Conservation (phyloP, 2,329 filamentous ascomycete species). For the Aspergillus ochraceoroseus region DNA sequence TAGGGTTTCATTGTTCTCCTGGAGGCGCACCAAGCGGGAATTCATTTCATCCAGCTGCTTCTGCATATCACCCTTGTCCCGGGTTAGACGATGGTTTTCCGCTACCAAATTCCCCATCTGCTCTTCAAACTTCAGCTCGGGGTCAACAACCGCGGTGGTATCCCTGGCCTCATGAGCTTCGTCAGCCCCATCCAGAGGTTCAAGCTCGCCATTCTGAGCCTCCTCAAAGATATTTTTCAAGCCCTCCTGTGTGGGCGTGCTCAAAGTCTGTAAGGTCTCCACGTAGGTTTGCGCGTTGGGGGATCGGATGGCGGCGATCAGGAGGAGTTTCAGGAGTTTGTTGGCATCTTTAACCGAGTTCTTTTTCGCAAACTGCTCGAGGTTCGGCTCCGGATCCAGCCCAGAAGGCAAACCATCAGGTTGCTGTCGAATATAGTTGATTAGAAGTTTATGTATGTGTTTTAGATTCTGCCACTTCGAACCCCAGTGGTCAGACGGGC, state of each 20-base stretch:
- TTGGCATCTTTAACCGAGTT: conserved; percentile 42
- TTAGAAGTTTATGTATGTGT: conserved; percentile 45
- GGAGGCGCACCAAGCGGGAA: conserved; percentile 54
- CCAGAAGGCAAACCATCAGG: conserved; percentile 44
- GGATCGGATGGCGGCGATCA: conserved; percentile 59
- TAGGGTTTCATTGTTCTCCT: conserved; percentile 48
- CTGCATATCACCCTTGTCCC: conserved; percentile 49
- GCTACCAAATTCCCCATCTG: conserved; percentile 47
- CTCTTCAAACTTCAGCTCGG: conserved; percentile 47
- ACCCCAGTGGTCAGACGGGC: conserved; percentile 45
- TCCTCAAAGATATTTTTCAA: conserved; percentile 48
- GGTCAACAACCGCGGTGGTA: conserved; percentile 34
- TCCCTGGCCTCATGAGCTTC: conserved; percentile 32
- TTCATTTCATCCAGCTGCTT: conserved; percentile 52
- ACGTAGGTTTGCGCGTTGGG: conserved; percentile 55
- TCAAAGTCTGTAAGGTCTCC: conserved; percentile 43
- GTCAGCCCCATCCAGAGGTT: conserved; percentile 35
- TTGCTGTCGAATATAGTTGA: conserved; percentile 44
- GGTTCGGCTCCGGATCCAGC: conserved; percentile 42
- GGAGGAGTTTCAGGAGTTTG: conserved; percentile 59
- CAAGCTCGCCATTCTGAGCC: conserved; percentile 40
- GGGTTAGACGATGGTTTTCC: conserved; percentile 55
- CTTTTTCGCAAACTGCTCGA: conserved; percentile 46
- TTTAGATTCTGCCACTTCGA: conserved; percentile 48
- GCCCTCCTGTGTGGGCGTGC: conserved; percentile 42